phyloP scores from a whole-genome alignment of 2,329 filamentous ascomycete species.

The Sphaerulina musiva region DNA sequence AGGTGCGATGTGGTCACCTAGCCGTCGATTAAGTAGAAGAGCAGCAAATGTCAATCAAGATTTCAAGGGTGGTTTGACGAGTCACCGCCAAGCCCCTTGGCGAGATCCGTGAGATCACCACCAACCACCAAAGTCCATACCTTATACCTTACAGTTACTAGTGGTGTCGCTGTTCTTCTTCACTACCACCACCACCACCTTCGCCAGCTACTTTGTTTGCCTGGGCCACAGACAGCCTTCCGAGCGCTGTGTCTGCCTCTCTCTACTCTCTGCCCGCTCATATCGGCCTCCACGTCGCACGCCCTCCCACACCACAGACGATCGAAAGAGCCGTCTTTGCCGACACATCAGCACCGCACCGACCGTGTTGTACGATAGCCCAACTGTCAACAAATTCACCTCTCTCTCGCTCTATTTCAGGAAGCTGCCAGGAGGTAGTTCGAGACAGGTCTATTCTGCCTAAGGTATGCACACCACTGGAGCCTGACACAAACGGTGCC shows the following conservation, averaged over 20 bases:
- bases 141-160: no score
- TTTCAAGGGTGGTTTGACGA: background rate
- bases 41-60: background rate
- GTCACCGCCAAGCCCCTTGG: background rate
- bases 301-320: background rate
- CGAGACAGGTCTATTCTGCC: slow-evolving; percentile 1
- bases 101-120: no score
- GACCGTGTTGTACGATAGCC: background rate
- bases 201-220: background rate
- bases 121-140: no score
- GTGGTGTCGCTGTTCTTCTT: background rate
- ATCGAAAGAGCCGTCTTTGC: background rate
- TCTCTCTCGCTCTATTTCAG: background rate
- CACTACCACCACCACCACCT: background rate
- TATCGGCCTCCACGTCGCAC: background rate
- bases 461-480: background rate
- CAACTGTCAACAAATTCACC: background rate
- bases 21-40: background rate
- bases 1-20: background rate
- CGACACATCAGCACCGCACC: slow-evolving; percentile 1
- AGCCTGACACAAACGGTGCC: no score
- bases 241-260: background rate
- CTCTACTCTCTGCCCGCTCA: background rate
- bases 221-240: background rate
- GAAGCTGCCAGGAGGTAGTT: background rate